phyloP scores from a whole-genome alignment of 139 green algal species.

The Chlamydomonas schloesseri region DNA sequence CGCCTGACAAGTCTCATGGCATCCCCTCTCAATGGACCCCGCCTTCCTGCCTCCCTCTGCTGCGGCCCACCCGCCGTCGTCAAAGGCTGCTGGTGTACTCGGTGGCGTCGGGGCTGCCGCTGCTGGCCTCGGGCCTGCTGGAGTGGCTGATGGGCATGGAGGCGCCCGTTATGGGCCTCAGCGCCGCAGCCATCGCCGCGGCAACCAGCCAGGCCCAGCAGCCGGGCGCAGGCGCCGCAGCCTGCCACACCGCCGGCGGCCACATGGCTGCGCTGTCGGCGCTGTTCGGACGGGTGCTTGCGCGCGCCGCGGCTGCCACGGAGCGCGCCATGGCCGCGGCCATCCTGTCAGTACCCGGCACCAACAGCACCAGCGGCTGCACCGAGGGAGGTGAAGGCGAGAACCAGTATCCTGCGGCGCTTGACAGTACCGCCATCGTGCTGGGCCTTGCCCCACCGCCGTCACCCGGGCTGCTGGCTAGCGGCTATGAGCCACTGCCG shows the following conservation, averaged over 20 bases:
- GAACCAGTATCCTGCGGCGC: too few species aligned
- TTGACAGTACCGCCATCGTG: too few species aligned
- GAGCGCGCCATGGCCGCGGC: not conserved
- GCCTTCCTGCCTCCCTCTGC: too few species aligned
- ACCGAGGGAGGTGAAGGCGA: too few species aligned
- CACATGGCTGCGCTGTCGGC: not conserved
- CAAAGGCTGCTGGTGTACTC: conserved; percentile 11
- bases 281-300: not conserved
- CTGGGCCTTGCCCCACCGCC: too few species aligned
- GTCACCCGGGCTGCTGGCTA: too few species aligned
- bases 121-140: not conserved
- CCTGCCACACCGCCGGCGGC: not conserved
- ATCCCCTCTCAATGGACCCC: too few species aligned
- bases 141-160: conserved; percentile 2
- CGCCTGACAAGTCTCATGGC: too few species aligned
- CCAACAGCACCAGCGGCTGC: too few species aligned
- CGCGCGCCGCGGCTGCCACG: not conserved
- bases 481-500: too few species aligned
- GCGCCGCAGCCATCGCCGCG: not conserved
- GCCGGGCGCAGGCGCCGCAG: too few species aligned
- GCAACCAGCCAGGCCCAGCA: not conserved
- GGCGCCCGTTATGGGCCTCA: not conserved
- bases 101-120: not conserved
- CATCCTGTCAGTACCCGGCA: not conserved
- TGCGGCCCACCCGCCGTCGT: too few species aligned